Evolutionary conservation across 768 basidiomycete species (phyloP).

Genomic region (Mycena capillaripes): DNA sequence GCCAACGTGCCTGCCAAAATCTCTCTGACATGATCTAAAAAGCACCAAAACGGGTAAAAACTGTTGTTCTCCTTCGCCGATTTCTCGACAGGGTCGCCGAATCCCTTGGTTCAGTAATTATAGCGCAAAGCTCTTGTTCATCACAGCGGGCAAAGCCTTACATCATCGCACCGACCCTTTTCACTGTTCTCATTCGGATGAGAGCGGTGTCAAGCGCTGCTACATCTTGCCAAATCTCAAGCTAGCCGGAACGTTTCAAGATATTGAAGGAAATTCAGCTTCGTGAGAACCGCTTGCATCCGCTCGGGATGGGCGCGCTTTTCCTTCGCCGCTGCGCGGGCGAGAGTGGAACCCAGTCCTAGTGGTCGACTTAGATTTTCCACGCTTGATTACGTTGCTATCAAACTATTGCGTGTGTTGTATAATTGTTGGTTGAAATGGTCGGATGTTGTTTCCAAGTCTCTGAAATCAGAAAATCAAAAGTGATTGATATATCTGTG

Average conservation of each 20-base stretch:
- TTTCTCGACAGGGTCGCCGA: not conserved
- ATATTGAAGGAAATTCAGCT: too few species aligned
- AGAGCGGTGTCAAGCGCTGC: constrained; percentile 24
- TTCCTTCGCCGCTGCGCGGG: too few species aligned
- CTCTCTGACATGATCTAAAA: constrained; percentile 3
- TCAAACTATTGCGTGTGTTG: too few species aligned
- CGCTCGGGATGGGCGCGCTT: too few species aligned
- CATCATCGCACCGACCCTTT: not conserved
- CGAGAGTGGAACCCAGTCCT: too few species aligned
- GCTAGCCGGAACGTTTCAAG: not conserved
- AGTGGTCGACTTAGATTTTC: too few species aligned
- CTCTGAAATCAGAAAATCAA: too few species aligned
- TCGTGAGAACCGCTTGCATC: too few species aligned
- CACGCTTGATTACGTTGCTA: too few species aligned
- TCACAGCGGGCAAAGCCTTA: not conserved
- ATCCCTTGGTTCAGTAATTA: not conserved
- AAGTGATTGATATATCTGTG: too few species aligned
- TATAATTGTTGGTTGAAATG: too few species aligned
- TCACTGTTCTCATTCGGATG: constrained; percentile 8
- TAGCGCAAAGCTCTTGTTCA: not conserved
- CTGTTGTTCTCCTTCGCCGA: not conserved
- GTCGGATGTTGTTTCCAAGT: too few species aligned
- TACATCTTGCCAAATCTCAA: not conserved
- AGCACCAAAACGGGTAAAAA: not conserved
- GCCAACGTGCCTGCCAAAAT: not conserved